phyloP scores from a whole-genome alignment of 805 yeast genomes.

The Candida nanaspora region DNA sequence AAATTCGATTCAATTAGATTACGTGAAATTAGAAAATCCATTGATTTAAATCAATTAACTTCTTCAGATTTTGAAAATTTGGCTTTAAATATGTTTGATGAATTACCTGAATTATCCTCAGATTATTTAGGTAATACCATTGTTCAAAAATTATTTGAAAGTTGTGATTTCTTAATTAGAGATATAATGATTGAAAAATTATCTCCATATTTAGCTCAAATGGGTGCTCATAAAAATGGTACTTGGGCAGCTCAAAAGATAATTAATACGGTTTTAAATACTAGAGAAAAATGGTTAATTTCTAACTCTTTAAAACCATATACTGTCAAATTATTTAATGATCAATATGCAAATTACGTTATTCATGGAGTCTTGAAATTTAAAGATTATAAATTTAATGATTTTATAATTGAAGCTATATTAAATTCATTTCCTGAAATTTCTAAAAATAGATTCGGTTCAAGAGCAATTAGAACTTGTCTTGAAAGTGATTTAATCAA shows the following conservation, averaged over 20 bases:
- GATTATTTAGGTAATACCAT: slow-evolving; percentile 95
- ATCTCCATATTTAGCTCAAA: slow-evolving; percentile 75
- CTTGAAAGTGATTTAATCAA: slow-evolving; percentile 70
- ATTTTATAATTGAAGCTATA: slow-evolving; percentile 81
- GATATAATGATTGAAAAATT: slow-evolving; percentile 75
- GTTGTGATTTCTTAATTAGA: slow-evolving; percentile 61
- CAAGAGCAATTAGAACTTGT: slow-evolving; percentile 90
- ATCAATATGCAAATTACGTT: slow-evolving; percentile 95
- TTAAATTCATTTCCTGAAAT: slow-evolving; percentile 72
- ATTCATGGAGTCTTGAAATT: slow-evolving; percentile 90
- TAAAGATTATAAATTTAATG: slow-evolving; percentile 73
- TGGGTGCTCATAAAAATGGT: slow-evolving; percentile 95
- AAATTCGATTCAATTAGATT: slow-evolving; percentile 83
- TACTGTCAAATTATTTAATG: slow-evolving; percentile 79
- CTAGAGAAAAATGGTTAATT: slow-evolving; percentile 57
- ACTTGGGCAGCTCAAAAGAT: slow-evolving; percentile 99
- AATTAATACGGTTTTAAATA: slow-evolving; percentile 59
- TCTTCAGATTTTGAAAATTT: slow-evolving; percentile 70
- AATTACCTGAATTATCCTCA: slow-evolving; percentile 82
- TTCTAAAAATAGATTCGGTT: slow-evolving; percentile 87
- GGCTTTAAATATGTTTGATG: slow-evolving; percentile 77
- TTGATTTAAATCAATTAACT: slow-evolving; percentile 48
- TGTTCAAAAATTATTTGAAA: slow-evolving; percentile 82
- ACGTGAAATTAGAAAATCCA: slow-evolving; percentile 74
- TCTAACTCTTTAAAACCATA: slow-evolving; percentile 69